Percentiles rank a stretch among this genome's conserved stretches.
Evolutionary conservation across 768 basidiomycete species (phyloP).

Genomic region (Mrakia frigida): DNA sequence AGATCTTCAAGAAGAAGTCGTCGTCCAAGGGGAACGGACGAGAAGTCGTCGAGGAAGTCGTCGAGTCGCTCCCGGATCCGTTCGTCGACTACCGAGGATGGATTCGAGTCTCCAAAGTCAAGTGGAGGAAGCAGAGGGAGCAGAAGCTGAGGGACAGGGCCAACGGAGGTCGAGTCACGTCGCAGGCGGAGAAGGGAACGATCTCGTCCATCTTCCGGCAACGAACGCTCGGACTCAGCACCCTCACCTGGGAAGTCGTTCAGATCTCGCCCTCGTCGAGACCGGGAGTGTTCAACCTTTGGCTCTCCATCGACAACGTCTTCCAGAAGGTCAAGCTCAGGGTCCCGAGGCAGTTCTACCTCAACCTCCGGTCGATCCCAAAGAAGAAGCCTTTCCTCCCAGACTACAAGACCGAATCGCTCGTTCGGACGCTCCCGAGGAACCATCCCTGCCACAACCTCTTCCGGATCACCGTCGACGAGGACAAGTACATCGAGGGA

Average conservation of each 20-base stretch:
- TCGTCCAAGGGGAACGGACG: conserved; percentile 25
- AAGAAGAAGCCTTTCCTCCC: conserved; percentile 66
- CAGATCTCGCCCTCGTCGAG: conserved; percentile 69
- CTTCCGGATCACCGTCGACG: conserved; percentile 74
- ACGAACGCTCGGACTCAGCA: conserved; percentile 50
- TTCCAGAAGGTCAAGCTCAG: conserved; percentile 75
- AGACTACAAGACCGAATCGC: conserved; percentile 67
- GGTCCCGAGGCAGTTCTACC: conserved; percentile 85
- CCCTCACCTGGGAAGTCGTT: conserved; percentile 81
- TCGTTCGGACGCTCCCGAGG: conserved; percentile 71
- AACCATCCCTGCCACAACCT: conserved; percentile 70
- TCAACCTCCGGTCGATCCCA: conserved; percentile 56
- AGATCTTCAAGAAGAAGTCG: conserved; percentile 16
- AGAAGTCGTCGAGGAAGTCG: conserved; percentile 37
- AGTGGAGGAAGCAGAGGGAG: conserved; percentile 65
- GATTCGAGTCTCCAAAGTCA: conserved; percentile 67
- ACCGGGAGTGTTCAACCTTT: conserved; percentile 77
- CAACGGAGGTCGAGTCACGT: conserved; percentile 38
- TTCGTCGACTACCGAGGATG: conserved; percentile 64
- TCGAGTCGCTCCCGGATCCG: conserved; percentile 47
- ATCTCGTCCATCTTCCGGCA: conserved; percentile 68
- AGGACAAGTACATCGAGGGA: conserved; percentile 74
- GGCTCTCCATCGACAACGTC: conserved; percentile 76
- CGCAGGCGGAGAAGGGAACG: conserved; percentile 39
- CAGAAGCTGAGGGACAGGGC: conserved; percentile 29